These are phyloP conservation scores for Tylopilus cervinicoccineus DNA, from an alignment of 768 basidiomycete species.

Conservation along the genomic window DNA sequence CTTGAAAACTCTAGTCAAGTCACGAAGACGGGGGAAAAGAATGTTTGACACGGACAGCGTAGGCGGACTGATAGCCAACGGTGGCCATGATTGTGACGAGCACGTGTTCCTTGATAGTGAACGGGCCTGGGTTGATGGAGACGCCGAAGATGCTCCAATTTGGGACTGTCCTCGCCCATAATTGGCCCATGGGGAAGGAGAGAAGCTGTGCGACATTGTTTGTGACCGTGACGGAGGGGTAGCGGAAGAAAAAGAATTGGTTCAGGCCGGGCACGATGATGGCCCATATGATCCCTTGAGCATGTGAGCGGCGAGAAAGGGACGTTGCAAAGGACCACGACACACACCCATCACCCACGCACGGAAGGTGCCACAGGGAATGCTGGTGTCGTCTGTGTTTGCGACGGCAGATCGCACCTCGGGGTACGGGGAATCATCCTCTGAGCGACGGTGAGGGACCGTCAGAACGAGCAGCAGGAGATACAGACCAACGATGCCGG, in stretches of 20 bases:
- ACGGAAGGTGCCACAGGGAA: slow-evolving; percentile 59
- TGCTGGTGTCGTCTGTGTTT: slow-evolving; percentile 64
- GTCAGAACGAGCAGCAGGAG: neutral
- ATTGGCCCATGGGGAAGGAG: slow-evolving; percentile 63
- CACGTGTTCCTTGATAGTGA: slow-evolving; percentile 71
- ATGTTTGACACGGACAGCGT: slow-evolving; percentile 12
- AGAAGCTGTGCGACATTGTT: slow-evolving; percentile 70
- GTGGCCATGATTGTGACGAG: slow-evolving; percentile 71
- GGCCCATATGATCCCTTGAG: slow-evolving; percentile 43
- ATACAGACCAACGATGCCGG: slow-evolving; percentile 24
- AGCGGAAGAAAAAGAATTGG: slow-evolving; percentile 75
- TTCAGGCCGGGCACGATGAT: slow-evolving; percentile 69
- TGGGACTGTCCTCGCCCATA: slow-evolving; percentile 56
- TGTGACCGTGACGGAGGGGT: slow-evolving; percentile 42
- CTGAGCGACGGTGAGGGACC: slow-evolving; percentile 26
- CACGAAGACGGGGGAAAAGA: neutral
- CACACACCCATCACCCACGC: slow-evolving; percentile 52
- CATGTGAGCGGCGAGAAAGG: neutral
- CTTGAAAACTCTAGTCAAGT: slow-evolving; percentile 13
- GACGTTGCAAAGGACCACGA: neutral
- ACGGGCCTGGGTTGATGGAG: slow-evolving; percentile 70
- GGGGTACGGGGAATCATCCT: slow-evolving; percentile 82
- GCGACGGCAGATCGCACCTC: slow-evolving; percentile 78
- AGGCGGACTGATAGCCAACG: slow-evolving; percentile 32
- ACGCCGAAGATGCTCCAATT: slow-evolving; percentile 50